A percentile compares a stretch with the other conserved stretches of the same genome.
phyloP scores from a whole-genome alignment of 495 filamentous ascomycete species.

The Penicillium turbatum region DNA sequence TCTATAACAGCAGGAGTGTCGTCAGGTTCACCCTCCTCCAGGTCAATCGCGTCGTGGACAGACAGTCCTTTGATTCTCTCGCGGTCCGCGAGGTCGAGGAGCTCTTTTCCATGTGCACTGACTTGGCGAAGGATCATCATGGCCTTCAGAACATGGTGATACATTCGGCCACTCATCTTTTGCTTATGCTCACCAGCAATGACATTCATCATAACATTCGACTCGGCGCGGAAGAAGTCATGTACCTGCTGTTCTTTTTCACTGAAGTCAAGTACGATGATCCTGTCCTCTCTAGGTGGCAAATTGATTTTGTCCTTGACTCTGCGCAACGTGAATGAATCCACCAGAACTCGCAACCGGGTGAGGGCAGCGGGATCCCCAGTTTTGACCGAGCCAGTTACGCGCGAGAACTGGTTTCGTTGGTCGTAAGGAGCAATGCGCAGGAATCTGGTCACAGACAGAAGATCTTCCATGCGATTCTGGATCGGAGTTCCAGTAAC shows the following conservation, averaged over 20 bases:
- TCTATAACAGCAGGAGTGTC: slow-evolving; percentile 51
- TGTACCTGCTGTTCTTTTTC: slow-evolving; percentile 52
- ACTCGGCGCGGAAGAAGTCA: slow-evolving; percentile 60
- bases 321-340: slow-evolving; percentile 87
- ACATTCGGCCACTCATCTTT: slow-evolving; percentile 73
- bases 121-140: slow-evolving; percentile 87
- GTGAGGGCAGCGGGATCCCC: slow-evolving; percentile 77
- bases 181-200: slow-evolving; percentile 49
- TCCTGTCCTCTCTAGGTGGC: slow-evolving; percentile 66
- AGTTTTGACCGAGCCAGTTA: slow-evolving; percentile 70
- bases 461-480: slow-evolving; percentile 87
- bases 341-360: slow-evolving; percentile 84
- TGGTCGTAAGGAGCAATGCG: slow-evolving; percentile 84
- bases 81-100: slow-evolving; percentile 77
- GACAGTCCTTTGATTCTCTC: slow-evolving; percentile 73
- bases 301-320: slow-evolving; percentile 87
- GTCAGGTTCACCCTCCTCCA: slow-evolving; percentile 68
- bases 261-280: slow-evolving; percentile 57
- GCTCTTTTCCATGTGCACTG: slow-evolving; percentile 85
- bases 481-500: slow-evolving; percentile 91
- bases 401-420: slow-evolving; percentile 65
- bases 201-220: slow-evolving; percentile 55
- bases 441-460: slow-evolving; percentile 85
- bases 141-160: slow-evolving; percentile 82
- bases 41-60: slow-evolving; percentile 74